Evolutionary conservation across 1,284 basidiomycete species (phyloP).

Genomic region (Heliocybe sulcata): DNA sequence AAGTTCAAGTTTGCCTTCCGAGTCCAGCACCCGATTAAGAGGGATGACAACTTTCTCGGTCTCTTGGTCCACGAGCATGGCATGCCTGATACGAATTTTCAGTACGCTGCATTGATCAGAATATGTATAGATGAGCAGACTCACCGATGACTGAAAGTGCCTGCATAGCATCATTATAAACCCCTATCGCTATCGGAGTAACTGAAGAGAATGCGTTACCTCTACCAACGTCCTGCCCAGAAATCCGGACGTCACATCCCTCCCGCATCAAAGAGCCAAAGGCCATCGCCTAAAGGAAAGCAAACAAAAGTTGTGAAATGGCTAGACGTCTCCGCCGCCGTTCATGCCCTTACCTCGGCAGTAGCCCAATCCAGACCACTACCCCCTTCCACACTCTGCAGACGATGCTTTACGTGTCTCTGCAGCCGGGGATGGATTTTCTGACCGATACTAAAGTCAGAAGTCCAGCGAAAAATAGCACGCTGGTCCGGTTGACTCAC

Average conservation of each 20-base stretch:
- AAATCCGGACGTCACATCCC: constrained; percentile 76
- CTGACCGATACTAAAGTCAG: constrained; percentile 23
- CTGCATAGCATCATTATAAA: not conserved
- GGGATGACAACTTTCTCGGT: constrained; percentile 75
- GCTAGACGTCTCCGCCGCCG: not conserved
- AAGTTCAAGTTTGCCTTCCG: constrained; percentile 69
- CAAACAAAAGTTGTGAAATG: not conserved
- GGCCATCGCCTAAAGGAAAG: constrained; percentile 57
- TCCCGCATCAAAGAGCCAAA: constrained; percentile 80
- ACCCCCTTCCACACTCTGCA: constrained; percentile 66
- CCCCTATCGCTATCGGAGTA: not conserved
- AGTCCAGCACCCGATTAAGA: constrained; percentile 60
- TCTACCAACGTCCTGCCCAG: constrained; percentile 85
- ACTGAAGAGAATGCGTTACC: constrained; percentile 18
- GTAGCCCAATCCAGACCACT: constrained; percentile 79
- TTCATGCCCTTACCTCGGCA: constrained; percentile 54
- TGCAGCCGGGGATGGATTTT: constrained; percentile 76
- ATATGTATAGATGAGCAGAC: constrained; percentile 9
- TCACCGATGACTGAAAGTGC: constrained; percentile 83
- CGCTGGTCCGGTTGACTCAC: constrained; percentile 27
- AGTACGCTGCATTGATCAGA: not conserved
- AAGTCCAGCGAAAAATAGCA: constrained; percentile 11
- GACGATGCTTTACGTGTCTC: constrained; percentile 71
- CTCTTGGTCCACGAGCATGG: constrained; percentile 84
- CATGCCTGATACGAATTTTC: constrained; percentile 46